phyloP scores from a whole-genome alignment of 2,329 filamentous ascomycete genomes.

The Pseudogymnoascus sp. region DNA sequence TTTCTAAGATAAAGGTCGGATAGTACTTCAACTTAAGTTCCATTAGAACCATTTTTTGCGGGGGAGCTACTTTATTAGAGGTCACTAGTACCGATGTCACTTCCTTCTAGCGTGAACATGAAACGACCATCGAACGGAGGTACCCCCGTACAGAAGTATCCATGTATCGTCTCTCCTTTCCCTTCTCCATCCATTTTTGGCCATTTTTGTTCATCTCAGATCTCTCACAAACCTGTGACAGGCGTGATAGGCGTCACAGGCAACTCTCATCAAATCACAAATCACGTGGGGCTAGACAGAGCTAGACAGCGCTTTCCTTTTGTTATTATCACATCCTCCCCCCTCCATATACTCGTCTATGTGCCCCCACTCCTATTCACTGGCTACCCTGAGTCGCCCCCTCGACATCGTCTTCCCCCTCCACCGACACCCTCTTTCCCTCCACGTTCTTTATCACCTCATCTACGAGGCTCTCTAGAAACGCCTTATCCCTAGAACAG shows the following conservation, averaged over 20 bases:
- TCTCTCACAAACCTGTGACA: background rate
- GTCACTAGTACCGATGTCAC: background rate
- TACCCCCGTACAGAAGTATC: background rate
- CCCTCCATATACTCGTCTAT: background rate
- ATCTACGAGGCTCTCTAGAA: slow-evolving; percentile 67
- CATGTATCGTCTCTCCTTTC: background rate
- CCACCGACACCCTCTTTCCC: slow-evolving; percentile 60
- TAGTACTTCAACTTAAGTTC: background rate
- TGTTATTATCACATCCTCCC: background rate
- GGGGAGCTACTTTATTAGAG: background rate
- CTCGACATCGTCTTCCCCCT: slow-evolving; percentile 60
- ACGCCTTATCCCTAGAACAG: slow-evolving; percentile 55
- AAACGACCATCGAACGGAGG: background rate
- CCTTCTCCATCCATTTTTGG: background rate
- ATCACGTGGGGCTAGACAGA: background rate
- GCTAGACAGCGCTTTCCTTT: background rate
- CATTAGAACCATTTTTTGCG: background rate
- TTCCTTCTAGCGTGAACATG: slow-evolving; percentile 1
- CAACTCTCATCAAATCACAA: background rate
- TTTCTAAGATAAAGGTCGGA: background rate
- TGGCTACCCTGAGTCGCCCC: background rate
- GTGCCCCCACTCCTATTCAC: background rate
- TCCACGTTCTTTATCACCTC: slow-evolving; percentile 74
- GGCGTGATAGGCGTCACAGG: background rate
- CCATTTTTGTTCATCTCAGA: background rate